Percentiles rank a stretch among this genome's conserved stretches.
These are phyloP conservation scores for Paramyrothecium roridum DNA, from an alignment of 2,329 filamentous ascomycete species.

Conservation along the genomic window DNA sequence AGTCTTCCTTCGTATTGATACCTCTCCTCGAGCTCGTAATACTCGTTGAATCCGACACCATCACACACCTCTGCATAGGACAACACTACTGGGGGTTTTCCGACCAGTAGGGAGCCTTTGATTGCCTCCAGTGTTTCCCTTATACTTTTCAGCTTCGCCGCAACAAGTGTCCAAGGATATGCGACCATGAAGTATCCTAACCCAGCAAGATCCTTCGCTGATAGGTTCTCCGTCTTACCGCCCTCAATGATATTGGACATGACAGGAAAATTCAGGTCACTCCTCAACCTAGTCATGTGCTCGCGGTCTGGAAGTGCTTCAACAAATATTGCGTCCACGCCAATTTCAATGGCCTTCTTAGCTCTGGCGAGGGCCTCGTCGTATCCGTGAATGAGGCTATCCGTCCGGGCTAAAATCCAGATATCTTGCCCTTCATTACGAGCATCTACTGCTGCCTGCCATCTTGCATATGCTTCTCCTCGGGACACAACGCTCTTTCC, in stretches of 20 bases:
- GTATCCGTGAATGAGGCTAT: constrained; percentile 36
- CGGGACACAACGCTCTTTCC: constrained; percentile 42
- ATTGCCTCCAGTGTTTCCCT: constrained; percentile 31
- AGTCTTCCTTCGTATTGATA: constrained; percentile 14
- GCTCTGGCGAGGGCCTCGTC: constrained; percentile 41
- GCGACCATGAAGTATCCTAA: constrained; percentile 38
- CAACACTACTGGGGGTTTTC: constrained; percentile 38
- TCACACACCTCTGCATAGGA: constrained; percentile 40
- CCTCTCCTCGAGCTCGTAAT: constrained; percentile 21
- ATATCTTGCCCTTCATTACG: constrained; percentile 41
- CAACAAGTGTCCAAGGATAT: constrained; percentile 42
- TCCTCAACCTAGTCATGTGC: constrained; percentile 33
- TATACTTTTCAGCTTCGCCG: constrained; percentile 37
- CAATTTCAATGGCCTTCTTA: constrained; percentile 36
- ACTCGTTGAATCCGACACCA: constrained; percentile 41
- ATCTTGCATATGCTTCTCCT: constrained; percentile 40
- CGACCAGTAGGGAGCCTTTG: constrained; percentile 37
- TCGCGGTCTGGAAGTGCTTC: constrained; percentile 40
- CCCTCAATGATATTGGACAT: constrained; percentile 37
- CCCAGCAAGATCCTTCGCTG: constrained; percentile 25
- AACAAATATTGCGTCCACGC: constrained; percentile 40
- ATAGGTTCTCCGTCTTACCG: constrained; percentile 30
- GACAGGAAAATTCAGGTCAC: constrained; percentile 33
- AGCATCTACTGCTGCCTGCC: constrained; percentile 42
- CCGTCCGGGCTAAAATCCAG: constrained; percentile 41